Evolutionary conservation across 306 rosid genomes (phyloP).

Genomic region (Acacia crassicarpa): DNA sequence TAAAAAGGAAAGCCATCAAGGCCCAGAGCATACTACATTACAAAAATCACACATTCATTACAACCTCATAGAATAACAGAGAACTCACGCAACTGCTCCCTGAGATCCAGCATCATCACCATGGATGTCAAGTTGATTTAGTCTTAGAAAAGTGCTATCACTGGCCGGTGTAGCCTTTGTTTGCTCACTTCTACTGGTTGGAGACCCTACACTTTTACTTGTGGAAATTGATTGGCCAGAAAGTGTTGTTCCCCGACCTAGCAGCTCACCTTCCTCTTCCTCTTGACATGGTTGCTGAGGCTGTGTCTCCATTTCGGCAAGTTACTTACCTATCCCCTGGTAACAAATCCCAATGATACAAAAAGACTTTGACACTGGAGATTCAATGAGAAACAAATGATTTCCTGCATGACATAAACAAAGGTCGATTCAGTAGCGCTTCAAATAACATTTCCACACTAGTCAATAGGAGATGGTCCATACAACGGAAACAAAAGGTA

Average conservation of each 20-base stretch:
- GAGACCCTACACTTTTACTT: constrained; percentile 86
- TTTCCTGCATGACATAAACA: constrained; percentile 9
- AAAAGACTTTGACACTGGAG: neutral
- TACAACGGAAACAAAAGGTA: neutral
- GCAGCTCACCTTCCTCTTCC: constrained; percentile 68
- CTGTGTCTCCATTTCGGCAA: constrained; percentile 69
- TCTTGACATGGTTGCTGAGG: constrained; percentile 54
- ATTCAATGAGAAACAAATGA: neutral
- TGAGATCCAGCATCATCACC: constrained; percentile 92
- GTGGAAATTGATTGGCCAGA: constrained; percentile 86
- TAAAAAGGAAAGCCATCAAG: constrained; percentile 1
- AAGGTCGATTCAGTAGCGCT: neutral
- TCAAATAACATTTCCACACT: neutral
- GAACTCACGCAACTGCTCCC: constrained; percentile 70
- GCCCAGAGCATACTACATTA: constrained; percentile 1
- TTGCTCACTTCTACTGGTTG: constrained; percentile 91
- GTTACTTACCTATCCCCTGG: neutral
- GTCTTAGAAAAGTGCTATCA: constrained; percentile 58
- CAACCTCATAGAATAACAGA: constrained; percentile 10
- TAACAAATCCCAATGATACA: constrained; percentile 14
- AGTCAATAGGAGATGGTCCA: neutral
- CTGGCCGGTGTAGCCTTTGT: constrained; percentile 81
- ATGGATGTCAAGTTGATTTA: constrained; percentile 68
- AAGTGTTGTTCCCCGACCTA: constrained; percentile 49
- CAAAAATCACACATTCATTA: constrained; percentile 3